Conservation (phyloP, 257 asterid genomes). For the Craterostigma plantagineum region DNA sequence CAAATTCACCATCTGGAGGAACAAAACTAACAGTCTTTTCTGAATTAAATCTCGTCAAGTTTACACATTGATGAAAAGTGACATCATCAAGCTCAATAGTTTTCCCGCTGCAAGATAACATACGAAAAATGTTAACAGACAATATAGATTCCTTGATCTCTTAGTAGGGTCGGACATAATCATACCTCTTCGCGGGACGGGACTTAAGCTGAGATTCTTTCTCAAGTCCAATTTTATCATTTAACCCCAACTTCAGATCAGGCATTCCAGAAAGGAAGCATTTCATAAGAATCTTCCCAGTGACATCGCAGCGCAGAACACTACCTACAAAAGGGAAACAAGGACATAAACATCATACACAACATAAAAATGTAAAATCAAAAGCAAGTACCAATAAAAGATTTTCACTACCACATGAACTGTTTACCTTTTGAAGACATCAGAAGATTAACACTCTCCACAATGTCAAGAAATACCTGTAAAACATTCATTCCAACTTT, state of each 20-base stretch:
- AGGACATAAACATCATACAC: slow-evolving; percentile 5
- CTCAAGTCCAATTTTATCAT: slow-evolving; percentile 98
- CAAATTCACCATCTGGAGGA: slow-evolving; percentile 99
- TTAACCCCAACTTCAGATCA: slow-evolving; percentile 92
- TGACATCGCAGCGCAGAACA: slow-evolving; percentile 89
- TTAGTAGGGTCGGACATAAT: slow-evolving; percentile 87
- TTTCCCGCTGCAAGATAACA: slow-evolving; percentile 66
- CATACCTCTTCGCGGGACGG: slow-evolving; percentile 90
- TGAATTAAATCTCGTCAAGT: slow-evolving; percentile 93
- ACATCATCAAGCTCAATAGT: slow-evolving; percentile 99
- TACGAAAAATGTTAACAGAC: slow-evolving; percentile 4
- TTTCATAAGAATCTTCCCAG: slow-evolving; percentile 95
- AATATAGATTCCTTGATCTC: slow-evolving; percentile 26
- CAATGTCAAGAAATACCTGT: slow-evolving; percentile 96
- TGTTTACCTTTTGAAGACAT: slow-evolving; percentile 91
- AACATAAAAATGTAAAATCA: slow-evolving; percentile 1
- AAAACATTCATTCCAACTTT: slow-evolving; percentile 9
- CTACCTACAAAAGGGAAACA: slow-evolving; percentile 43
- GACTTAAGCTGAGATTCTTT: slow-evolving; percentile 95
- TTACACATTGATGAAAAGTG: slow-evolving; percentile 98
- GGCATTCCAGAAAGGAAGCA: slow-evolving; percentile 99
- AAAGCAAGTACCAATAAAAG: slow-evolving; percentile 8
- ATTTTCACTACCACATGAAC: not conserved
- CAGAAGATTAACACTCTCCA: slow-evolving; percentile 95
- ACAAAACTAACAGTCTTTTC: slow-evolving; percentile 98